Percentiles rank a stretch among this genome's conserved stretches.
phyloP scores from a whole-genome alignment of 176 grass and related monocot species.

The Leersia perrieri region DNA sequence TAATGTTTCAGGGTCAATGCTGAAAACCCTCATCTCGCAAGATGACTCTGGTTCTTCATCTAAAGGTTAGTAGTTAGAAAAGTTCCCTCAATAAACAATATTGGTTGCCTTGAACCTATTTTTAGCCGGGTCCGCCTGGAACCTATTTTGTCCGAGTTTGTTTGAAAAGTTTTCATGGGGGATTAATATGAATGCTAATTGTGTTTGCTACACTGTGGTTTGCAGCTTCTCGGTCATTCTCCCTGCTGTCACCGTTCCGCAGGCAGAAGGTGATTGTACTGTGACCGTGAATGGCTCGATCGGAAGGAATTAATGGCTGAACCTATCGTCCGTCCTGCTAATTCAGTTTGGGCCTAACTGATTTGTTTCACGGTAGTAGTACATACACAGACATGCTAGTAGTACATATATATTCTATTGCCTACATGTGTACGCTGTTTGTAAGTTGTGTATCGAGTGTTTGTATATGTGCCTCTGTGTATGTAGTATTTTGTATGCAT shows the following conservation, averaged over 20 bases:
- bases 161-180: neutral
- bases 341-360: neutral
- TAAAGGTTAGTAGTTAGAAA: constrained; percentile 38
- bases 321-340: neutral
- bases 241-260: constrained; percentile 63
- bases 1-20: constrained; percentile 57
- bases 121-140: too few species aligned
- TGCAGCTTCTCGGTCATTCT: constrained; percentile 64
- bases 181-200: neutral
- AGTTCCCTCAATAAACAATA: neutral
- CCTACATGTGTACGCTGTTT: neutral
- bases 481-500: neutral
- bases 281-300: constrained; percentile 14
- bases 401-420: neutral
- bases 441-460: neutral
- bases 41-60: constrained; percentile 41
- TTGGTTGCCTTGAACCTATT: neutral
- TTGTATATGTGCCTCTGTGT: neutral
- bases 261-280: constrained; percentile 54
- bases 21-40: constrained; percentile 70
- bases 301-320: neutral
- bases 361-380: neutral
- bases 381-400: neutral
- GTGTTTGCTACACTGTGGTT: neutral
- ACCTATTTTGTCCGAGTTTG: neutral